Evolutionary conservation across 257 asterid genomes (phyloP), one percentile per base, ranked within the genome.

Genomic region (Petunia axillaris): DNA sequence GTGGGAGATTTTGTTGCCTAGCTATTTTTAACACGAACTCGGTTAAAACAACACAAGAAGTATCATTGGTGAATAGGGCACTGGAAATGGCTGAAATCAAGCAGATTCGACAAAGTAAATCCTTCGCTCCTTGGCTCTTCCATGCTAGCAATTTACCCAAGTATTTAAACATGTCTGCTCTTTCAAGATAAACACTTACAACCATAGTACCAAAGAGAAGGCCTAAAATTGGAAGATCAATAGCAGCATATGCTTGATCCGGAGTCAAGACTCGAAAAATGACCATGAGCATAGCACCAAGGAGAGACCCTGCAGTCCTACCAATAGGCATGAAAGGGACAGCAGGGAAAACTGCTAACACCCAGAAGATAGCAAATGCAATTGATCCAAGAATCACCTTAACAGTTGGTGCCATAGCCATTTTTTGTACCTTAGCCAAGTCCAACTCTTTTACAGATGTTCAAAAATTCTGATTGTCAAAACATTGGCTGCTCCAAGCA

Each of bases 181-280:
- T 79, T 88, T 95, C 99, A 0, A 95, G 97, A 83, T 93, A 95
- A 35, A 91, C 88, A 73, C 98, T 93, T 11, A 95, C 99, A 4
- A 95, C 97, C 98, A 95, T 95, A 5, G 99, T 95, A 11, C 99
- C 99, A 38, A 95, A 95, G 5, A 95, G 90, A 39, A 95, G 89
- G 1, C 99, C 98, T 1, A 95, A 93, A 75, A 95, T 95, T 8
- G 96, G 98, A 13, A 95, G 95, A 83, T 95, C 99, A 50, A 95
- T 90, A 5, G 99, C 95, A 11, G 91, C 96, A 76, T 89, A 95
- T 1, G 99, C 98, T 88, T 95, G 90, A 78, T 93, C 97, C 0
- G 99, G 99, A 16, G 94, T 89, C 48, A 91, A 82, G 50, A 95
- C 95, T 81, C 64, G 91, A 43, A 93, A 93, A 55, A 95, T 81